Conservation (phyloP, 352 stramenopile species). For the Phytophthora aleatoria region DNA sequence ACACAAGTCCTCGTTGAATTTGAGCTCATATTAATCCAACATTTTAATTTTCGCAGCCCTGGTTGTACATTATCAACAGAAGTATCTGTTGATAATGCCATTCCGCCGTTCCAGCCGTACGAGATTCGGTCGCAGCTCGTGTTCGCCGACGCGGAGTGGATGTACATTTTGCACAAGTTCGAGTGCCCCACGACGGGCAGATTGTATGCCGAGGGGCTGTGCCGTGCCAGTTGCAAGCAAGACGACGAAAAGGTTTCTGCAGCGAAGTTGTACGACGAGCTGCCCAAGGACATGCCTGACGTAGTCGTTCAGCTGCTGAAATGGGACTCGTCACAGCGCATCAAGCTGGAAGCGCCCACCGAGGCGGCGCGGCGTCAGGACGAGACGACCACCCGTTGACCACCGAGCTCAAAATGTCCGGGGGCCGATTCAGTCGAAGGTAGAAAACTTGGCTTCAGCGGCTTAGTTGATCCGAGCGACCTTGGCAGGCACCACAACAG, state of each 20-base stretch:
- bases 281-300: conserved; percentile 44
- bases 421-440: background rate
- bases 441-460: background rate
- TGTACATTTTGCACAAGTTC: conserved; percentile 67
- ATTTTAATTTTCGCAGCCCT: no score
- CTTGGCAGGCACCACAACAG: conserved; percentile 77
- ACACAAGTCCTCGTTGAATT: conserved; percentile 97
- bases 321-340: conserved; percentile 43
- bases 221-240: conserved; percentile 41
- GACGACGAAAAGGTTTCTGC: conserved; percentile 22
- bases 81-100: conserved; percentile 12
- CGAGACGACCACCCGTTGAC: conserved; percentile 17
- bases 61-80: no score
- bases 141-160: conserved; percentile 55
- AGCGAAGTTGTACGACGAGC: conserved; percentile 29
- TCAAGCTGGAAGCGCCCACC: conserved; percentile 32
- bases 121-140: conserved; percentile 59
- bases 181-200: conserved; percentile 62
- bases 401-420: conserved; percentile 11
- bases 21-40: conserved; percentile 22
- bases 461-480: conserved; percentile 87
- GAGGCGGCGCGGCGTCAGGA: conserved; percentile 21
- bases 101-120: conserved; percentile 61
- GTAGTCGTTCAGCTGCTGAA: conserved; percentile 47
- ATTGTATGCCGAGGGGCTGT: conserved; percentile 62